phyloP scores from a whole-genome alignment of 108 stramenopile species.

The Thalassiosira profunda region DNA sequence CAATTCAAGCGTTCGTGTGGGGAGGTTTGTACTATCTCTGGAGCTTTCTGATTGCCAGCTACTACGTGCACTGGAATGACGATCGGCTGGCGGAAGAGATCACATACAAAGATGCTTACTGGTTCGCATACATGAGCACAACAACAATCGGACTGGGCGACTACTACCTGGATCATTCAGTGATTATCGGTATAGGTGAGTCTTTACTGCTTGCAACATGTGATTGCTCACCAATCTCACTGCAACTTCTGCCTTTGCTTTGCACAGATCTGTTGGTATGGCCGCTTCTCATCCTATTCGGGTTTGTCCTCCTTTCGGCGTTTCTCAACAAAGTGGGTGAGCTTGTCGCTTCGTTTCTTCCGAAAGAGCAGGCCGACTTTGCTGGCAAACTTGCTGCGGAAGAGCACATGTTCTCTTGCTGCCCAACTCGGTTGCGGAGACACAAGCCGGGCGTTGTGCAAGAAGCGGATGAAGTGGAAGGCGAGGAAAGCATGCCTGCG shows the following conservation, averaged over 20 bases:
- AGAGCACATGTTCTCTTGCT: constrained; percentile 1
- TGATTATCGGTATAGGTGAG: constrained; percentile 17
- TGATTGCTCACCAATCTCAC: no score
- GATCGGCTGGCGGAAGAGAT: constrained; percentile 11
- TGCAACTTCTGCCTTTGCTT: no score
- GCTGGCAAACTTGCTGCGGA: constrained; percentile 4
- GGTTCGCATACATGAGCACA: constrained; percentile 51
- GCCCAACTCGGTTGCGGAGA: not conserved
- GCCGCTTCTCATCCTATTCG: constrained; percentile 19
- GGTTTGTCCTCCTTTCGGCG: constrained; percentile 10
- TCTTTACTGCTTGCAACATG: constrained; percentile 16
- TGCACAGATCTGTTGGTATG: constrained; percentile 22
- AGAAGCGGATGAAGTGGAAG: no score
- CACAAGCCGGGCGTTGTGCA: no score
- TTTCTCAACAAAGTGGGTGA: constrained; percentile 3
- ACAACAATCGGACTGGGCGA: constrained; percentile 62
- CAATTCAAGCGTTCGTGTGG: constrained; percentile 36
- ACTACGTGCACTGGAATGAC: constrained; percentile 7
- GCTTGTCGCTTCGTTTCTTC: not conserved
- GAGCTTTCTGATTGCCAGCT: constrained; percentile 32
- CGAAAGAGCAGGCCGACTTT: not conserved
- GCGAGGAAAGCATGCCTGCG: no score
- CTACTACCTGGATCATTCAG: constrained; percentile 49
- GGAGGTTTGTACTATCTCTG: constrained; percentile 33
- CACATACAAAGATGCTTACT: constrained; percentile 35